A percentile compares a stretch with the other conserved stretches of the same genome.
phyloP scores from a whole-genome alignment of 1,284 basidiomycete genomes.

The Ustilago shanxiensis region DNA sequence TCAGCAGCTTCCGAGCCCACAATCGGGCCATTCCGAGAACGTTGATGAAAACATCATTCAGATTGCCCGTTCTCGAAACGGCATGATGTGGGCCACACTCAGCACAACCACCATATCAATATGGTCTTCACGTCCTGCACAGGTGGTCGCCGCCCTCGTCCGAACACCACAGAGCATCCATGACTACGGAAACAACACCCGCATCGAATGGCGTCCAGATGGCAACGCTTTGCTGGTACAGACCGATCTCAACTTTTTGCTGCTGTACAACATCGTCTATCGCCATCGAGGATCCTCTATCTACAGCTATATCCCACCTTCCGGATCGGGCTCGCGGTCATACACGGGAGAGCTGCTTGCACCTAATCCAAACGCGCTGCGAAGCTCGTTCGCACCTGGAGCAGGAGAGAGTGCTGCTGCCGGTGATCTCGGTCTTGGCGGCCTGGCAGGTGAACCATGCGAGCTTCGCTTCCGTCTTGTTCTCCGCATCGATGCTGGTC shows the following conservation, averaged over 20 bases:
- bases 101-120: constrained; percentile 53
- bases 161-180: constrained; percentile 59
- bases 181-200: constrained; percentile 63
- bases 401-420: constrained; percentile 60
- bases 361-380: constrained; percentile 46
- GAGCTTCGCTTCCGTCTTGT: constrained; percentile 62
- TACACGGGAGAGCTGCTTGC: constrained; percentile 47
- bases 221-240: constrained; percentile 49
- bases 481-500: constrained; percentile 63
- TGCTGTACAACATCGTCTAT: constrained; percentile 56
- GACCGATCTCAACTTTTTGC: constrained; percentile 51
- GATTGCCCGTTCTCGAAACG: constrained; percentile 55
- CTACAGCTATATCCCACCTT: constrained; percentile 60
- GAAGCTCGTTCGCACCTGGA: constrained; percentile 55
- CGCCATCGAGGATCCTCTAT: constrained; percentile 34
- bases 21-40: background rate
- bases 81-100: constrained; percentile 58
- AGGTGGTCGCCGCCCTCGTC: constrained; percentile 59
- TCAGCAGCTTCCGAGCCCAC: constrained; percentile 25
- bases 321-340: constrained; percentile 49
- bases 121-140: constrained; percentile 63
- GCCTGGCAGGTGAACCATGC: constrained; percentile 42
- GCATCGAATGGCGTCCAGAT: constrained; percentile 61
- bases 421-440: constrained; percentile 43
- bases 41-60: constrained; percentile 45